Percentiles rank a stretch among this genome's conserved stretches.
These are phyloP conservation scores for Globisporangium apiculatum DNA, from an alignment of 352 stramenopile species.

Conservation along the genomic window DNA sequence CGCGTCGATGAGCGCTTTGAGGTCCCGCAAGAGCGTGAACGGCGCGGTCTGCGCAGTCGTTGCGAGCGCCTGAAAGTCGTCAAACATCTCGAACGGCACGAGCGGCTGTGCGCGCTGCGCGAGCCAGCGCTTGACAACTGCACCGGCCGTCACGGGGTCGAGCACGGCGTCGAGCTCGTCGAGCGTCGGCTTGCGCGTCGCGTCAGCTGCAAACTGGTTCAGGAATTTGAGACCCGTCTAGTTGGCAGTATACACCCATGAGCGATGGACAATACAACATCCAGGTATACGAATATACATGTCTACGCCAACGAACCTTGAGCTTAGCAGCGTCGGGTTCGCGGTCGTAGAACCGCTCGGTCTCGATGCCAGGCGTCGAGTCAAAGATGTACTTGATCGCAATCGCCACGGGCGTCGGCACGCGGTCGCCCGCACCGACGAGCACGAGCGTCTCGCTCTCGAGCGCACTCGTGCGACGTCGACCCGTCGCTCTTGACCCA, in stretches of 20 bases:
- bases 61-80: conserved; percentile 46
- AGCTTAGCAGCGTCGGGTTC: conserved; percentile 42
- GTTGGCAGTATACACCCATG: neutral
- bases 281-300: neutral
- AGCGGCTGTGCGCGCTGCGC: conserved; percentile 58
- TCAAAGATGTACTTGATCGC: conserved; percentile 83
- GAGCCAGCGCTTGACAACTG: conserved; percentile 58
- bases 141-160: conserved; percentile 48
- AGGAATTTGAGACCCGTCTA: conserved; percentile 48
- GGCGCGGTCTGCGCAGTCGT: conserved; percentile 27
- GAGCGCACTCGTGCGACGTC: conserved; percentile 33
- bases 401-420: conserved; percentile 48
- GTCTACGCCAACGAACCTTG: conserved; percentile 24
- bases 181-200: conserved; percentile 40
- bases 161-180: conserved; percentile 53
- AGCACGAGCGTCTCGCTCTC: conserved; percentile 46
- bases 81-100: conserved; percentile 56
- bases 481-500: conserved; percentile 14
- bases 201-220: conserved; percentile 44
- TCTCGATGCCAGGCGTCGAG: conserved; percentile 73
- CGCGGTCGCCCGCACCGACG: conserved; percentile 25
- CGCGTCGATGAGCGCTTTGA: conserved; percentile 47
- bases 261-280: neutral
- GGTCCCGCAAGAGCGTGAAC: conserved; percentile 48
- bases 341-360: conserved; percentile 57